These are phyloP conservation scores for Termitomyces sp. DNA, from an alignment of 768 basidiomycete species.

Conservation along the genomic window DNA sequence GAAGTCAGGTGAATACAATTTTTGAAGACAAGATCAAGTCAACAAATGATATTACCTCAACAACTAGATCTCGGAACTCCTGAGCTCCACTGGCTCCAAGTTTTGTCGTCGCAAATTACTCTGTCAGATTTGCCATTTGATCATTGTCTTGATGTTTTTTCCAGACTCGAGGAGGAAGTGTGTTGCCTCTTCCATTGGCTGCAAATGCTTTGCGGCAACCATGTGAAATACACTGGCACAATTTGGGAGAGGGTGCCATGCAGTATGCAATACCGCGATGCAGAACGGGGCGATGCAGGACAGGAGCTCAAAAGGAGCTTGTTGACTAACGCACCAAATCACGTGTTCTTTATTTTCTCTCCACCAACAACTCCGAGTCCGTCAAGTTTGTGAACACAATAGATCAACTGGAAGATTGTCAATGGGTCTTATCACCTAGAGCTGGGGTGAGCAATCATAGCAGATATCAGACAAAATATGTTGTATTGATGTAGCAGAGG, in stretches of 20 bases:
- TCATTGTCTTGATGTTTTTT: neutral
- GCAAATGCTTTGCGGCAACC: neutral
- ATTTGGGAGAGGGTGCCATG: neutral
- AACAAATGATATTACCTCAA: too few species aligned
- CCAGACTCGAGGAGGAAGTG: neutral
- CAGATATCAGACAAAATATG: neutral
- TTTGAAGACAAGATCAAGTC: too few species aligned
- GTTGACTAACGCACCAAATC: too few species aligned
- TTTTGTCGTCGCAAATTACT: neutral
- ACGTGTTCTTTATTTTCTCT: constrained; percentile 10
- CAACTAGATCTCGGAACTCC: too few species aligned
- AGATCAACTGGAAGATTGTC: constrained; percentile 41
- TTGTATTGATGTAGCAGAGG: constrained; percentile 15
- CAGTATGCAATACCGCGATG: too few species aligned
- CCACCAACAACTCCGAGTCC: constrained; percentile 3
- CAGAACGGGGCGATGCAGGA: too few species aligned
- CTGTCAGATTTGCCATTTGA: neutral
- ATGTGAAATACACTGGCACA: neutral
- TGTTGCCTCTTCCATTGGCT: neutral
- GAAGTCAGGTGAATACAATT: too few species aligned
- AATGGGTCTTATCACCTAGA: constrained; percentile 46
- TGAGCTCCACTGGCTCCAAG: neutral
- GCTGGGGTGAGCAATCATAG: constrained; percentile 39
- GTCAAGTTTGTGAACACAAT: constrained; percentile 27
- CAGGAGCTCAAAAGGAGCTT: too few species aligned